Evolutionary conservation across 2,329 filamentous ascomycete genomes (phyloP).

Genomic region (Furcasterigmium furcatum): DNA sequence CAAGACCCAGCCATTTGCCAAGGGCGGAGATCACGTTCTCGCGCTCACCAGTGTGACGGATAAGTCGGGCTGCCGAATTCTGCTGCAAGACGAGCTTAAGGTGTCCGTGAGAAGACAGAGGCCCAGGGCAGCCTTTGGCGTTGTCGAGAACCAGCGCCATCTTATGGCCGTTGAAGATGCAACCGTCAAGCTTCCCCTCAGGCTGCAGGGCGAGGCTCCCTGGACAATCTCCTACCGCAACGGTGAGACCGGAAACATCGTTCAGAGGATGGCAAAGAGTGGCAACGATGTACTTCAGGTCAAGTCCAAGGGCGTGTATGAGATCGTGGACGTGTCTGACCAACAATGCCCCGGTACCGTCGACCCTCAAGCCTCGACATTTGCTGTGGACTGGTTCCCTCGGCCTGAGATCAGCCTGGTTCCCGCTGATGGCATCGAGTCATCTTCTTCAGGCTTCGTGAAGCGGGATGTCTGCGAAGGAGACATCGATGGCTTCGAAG

Average conservation of each 20-base stretch:
- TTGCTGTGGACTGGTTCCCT: constrained; percentile 82
- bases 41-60: constrained; percentile 85
- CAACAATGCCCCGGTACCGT: constrained; percentile 78
- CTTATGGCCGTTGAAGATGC: constrained; percentile 76
- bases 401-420: constrained; percentile 70
- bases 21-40: constrained; percentile 87
- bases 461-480: constrained; percentile 91
- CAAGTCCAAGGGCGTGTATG: constrained; percentile 68
- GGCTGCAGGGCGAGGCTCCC: constrained; percentile 80
- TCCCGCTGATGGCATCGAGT: constrained; percentile 58
- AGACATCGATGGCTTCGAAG: constrained; percentile 84
- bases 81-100: constrained; percentile 79
- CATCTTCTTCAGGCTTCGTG: constrained; percentile 50
- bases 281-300: constrained; percentile 69
- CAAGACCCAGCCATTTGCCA: constrained; percentile 67
- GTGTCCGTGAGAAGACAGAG: constrained; percentile 85
- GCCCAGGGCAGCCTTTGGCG: constrained; percentile 81
- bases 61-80: constrained; percentile 79
- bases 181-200: constrained; percentile 71
- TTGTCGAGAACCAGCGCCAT: constrained; percentile 75
- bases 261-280: constrained; percentile 45
- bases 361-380: constrained; percentile 68
- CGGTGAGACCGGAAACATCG: constrained; percentile 43
- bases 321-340: constrained; percentile 76
- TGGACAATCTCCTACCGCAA: constrained; percentile 81